Base-by-base conservation (phyloP, 176 grass and related monocot genomes). In the Alopecurus myosuroides region DNA sequence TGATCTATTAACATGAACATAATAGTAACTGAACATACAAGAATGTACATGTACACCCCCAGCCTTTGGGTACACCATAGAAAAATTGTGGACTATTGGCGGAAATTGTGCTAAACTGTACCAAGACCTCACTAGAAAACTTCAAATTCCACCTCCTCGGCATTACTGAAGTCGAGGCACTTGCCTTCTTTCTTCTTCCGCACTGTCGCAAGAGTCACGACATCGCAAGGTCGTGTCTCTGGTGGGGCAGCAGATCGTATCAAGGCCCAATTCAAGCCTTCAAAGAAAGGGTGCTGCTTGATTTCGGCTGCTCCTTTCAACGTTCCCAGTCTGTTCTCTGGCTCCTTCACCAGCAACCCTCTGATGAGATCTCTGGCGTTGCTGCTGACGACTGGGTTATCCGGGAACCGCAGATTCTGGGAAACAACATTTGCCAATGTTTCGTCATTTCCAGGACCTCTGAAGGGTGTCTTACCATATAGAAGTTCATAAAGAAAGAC, bases 221-320 rank as follows among this genome's bases (percentile, higher is more conserved):
- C 78, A 3, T 90, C 81, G 66, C 86, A 85, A 51, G 82, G 70
- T 65, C 76, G 86, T 81, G 86, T 94, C 82, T 94, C 92, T 30
- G 92, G 92, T 30, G 92, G 92, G 74, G 88, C 82, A 33, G 79
- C 60, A 11, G 85, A 90, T 13, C 92, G 86, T 83, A 94, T 88
- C 56, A 94, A 71, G 42, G 92, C 92, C 92, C 92, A 94, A 42
- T 94, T 94, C 67, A 94, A 83, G 26, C 88, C 92, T 33, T 90
- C 92, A 86, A 94, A 94, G 78, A 94, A 90, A 22, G 88, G 92
- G 20, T 94, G 92, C 29, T 90, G 92, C 88, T 94, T 94, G 70
- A 94, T 94, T 84, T 94, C 92, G 79, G 92, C 92, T 70, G 92
- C 92, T 37, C 92, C 92, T 86, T 77, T 83, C 82, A 86, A 30